phyloP scores from a whole-genome alignment of 495 filamentous ascomycete genomes.

The Talaromyces wortmannii region DNA sequence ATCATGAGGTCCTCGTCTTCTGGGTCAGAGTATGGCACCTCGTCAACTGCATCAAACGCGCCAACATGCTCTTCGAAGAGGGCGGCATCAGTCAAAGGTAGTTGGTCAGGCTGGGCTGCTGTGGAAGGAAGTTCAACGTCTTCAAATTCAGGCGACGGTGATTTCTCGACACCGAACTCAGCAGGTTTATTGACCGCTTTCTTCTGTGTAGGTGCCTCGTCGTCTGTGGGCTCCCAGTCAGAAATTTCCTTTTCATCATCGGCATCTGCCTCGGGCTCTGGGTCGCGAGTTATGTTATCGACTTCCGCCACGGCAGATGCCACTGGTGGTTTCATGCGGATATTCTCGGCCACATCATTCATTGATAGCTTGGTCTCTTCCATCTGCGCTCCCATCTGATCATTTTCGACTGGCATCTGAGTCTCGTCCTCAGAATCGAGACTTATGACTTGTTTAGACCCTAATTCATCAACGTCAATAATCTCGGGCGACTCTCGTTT shows the following conservation, averaged over 20 bases:
- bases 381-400: conserved; percentile 30
- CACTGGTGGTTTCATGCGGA: conserved; percentile 24
- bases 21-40: conserved; percentile 65
- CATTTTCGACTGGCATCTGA: conserved; percentile 47
- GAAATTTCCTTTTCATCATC: conserved; percentile 10
- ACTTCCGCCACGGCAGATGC: not conserved
- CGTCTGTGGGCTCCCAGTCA: conserved; percentile 8
- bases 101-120: not conserved
- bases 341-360: conserved; percentile 33
- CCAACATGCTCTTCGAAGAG: conserved; percentile 16
- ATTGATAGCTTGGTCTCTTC: conserved; percentile 13
- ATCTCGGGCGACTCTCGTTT: conserved; percentile 33
- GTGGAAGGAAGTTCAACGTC: conserved; percentile 21
- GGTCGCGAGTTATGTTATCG: not conserved
- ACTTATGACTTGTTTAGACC: conserved; percentile 31
- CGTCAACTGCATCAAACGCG: conserved; percentile 11
- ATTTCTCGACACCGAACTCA: conserved; percentile 10
- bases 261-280: conserved; percentile 11
- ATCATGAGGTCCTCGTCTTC: conserved; percentile 85
- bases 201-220: conserved; percentile 1
- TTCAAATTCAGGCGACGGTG: conserved; percentile 49
- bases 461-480: conserved; percentile 36
- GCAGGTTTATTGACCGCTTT: not conserved
- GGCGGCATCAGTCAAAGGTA: conserved; percentile 13
- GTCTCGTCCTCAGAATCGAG: conserved; percentile 28